Evolutionary conservation across 2,329 filamentous ascomycete species (phyloP), one percentile per base, ranked within the genome.

Genomic region (Zymoseptoria pseudotritici): DNA sequence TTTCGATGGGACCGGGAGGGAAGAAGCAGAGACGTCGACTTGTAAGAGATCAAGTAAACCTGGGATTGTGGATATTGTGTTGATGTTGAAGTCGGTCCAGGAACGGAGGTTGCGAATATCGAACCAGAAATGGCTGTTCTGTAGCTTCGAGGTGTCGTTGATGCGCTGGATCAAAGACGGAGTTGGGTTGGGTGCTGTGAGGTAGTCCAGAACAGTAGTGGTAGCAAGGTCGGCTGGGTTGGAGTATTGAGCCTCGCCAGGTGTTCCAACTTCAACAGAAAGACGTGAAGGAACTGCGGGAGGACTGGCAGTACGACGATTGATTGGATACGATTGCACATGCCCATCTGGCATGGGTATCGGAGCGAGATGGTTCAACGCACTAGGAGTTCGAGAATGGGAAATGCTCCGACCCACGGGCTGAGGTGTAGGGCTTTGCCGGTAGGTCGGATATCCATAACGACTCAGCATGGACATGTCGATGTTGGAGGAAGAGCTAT

Each of bases 111-210:
- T 93, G 67, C 93, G 89, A 60, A 96, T 83, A 70, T 97, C 93
- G 89, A 91, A 97, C 93, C 93, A 97, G 75, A 93, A 96, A 78
- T 96, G 86, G 73, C 87, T 90, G 69, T 83, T 87, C 75, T 81
- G 83, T 70, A 81, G 86, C 73, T 85, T 89, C 77, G 86, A 72
- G 71, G 88, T 86, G 61, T 88, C 89, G 66, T 93, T 84, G 36
- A 67, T 66, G 66, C 87, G 89, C 70, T 88, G 88, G 46, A 96
- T 90, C 36, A 96, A 80, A 50, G 88, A 87, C 19, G 92, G 88
- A 21, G 90, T 87, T 20, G 92, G 91, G 71, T 95, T 96, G 61
- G 89, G 77, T 0, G 82, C 80, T 2, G 88, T 91, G 54, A 97
- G 83, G 75, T 94, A 96, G 63, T 82, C 82, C 67, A 91, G 80